Evolutionary conservation across 2,329 filamentous ascomycete species (phyloP).

Genomic region (Aspergillus sp.): DNA sequence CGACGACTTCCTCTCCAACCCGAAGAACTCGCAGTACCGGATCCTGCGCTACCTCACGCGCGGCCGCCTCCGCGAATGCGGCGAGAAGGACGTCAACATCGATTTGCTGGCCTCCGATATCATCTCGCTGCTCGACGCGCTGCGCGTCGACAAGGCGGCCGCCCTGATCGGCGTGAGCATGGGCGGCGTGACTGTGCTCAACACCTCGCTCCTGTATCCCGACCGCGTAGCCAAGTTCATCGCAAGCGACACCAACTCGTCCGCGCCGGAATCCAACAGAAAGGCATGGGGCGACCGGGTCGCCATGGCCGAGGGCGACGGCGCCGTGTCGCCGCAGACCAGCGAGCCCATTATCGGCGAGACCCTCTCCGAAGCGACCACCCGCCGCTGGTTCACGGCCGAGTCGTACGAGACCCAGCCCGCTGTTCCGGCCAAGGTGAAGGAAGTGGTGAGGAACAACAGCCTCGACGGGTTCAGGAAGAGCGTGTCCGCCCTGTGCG

Average conservation of each 20-base stretch:
- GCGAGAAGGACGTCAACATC: slow-evolving; percentile 44
- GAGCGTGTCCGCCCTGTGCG: slow-evolving; percentile 57
- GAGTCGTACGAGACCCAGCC: slow-evolving; percentile 49
- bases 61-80: slow-evolving; percentile 47
- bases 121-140: slow-evolving; percentile 53
- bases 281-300: slow-evolving; percentile 73
- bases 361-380: slow-evolving; percentile 60
- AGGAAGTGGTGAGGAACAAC: slow-evolving; percentile 60
- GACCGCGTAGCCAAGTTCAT: slow-evolving; percentile 52
- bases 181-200: slow-evolving; percentile 68
- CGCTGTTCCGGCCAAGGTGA: slow-evolving; percentile 48
- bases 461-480: slow-evolving; percentile 66
- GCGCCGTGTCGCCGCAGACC: slow-evolving; percentile 19
- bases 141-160: slow-evolving; percentile 55
- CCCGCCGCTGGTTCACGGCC: slow-evolving; percentile 63
- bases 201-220: slow-evolving; percentile 60
- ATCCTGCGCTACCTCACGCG: slow-evolving; percentile 70
- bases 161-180: slow-evolving; percentile 69
- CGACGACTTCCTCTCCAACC: slow-evolving; percentile 45
- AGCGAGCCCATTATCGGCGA: slow-evolving; percentile 50
- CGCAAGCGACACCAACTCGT: slow-evolving; percentile 69
- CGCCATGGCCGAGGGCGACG: slow-evolving; percentile 52
- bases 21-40: slow-evolving; percentile 52
- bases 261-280: slow-evolving; percentile 63
- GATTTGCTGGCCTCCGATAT: slow-evolving; percentile 62